Evolutionary conservation across 176 grass and related monocot genomes (phyloP).

Genomic region (Melocanna baccifera): DNA sequence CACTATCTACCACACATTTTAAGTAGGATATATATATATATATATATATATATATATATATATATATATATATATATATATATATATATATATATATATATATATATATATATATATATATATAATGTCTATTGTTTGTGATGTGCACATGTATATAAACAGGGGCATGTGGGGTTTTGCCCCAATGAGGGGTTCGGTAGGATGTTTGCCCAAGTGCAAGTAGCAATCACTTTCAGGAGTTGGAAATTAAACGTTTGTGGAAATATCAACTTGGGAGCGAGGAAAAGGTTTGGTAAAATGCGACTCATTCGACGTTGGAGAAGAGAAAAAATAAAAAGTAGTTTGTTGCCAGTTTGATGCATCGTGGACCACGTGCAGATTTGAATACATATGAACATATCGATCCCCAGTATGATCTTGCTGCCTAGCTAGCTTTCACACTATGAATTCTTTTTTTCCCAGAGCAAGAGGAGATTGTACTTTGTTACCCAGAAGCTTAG

Average conservation of each 20-base stretch:
- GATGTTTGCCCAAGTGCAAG: constrained; percentile 12
- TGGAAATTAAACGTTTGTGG: constrained; percentile 33
- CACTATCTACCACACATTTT: neutral
- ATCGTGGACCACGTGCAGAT: constrained; percentile 28
- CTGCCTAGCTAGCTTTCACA: neutral
- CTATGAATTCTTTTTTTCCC: neutral
- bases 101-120: neutral
- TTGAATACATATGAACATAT: neutral
- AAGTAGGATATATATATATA: neutral
- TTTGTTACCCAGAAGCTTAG: neutral
- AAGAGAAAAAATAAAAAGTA: neutral
- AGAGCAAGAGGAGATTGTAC: neutral
- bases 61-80: neutral
- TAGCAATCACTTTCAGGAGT: neutral
- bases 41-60: neutral
- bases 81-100: neutral
- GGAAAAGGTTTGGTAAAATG: neutral
- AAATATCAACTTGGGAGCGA: neutral
- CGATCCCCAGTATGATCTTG: neutral
- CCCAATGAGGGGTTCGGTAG: constrained; percentile 29
- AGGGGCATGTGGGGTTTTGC: neutral
- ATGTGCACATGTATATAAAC: neutral
- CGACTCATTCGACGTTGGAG: neutral
- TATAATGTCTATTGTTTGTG: no score
- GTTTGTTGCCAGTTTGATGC: neutral